Evolutionary conservation across 345 rosid species (phyloP).

Genomic region (Cardamine resedifolia): DNA sequence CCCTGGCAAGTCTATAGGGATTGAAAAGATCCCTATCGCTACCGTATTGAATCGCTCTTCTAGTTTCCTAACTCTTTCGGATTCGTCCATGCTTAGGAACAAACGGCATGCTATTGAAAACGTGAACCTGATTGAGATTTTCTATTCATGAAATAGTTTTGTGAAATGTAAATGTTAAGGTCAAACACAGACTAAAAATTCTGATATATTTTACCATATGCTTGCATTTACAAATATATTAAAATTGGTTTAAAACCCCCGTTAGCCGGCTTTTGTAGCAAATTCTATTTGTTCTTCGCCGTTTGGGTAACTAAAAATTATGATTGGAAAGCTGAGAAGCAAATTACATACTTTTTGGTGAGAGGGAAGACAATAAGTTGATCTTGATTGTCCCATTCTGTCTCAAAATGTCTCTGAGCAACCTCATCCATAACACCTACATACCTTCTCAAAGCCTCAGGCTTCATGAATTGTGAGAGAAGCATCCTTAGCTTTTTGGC

Average conservation of each 20-base stretch:
- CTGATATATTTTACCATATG: neutral
- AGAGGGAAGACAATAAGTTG: conserved; percentile 38
- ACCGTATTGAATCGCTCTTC: conserved; percentile 19
- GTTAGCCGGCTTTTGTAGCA: too few relatives aligned
- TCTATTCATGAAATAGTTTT: neutral
- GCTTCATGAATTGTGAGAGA: conserved; percentile 41
- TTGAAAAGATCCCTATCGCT: conserved; percentile 19
- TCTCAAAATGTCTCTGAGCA: conserved; percentile 34
- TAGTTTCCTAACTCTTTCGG: conserved; percentile 12
- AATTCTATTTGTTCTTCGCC: too few relatives aligned
- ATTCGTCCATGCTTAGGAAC: conserved; percentile 42
- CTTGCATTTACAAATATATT: neutral
- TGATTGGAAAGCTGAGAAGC: neutral
- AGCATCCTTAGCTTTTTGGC: conserved; percentile 39
- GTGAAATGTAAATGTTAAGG: neutral
- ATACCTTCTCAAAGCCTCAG: conserved; percentile 43
- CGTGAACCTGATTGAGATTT: conserved; percentile 24
- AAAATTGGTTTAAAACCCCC: neutral
- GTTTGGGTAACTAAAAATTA: neutral
- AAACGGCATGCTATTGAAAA: conserved; percentile 44
- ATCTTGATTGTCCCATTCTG: conserved; percentile 37
- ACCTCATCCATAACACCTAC: conserved; percentile 39
- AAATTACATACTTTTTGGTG: conserved; percentile 30
- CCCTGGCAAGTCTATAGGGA: conserved; percentile 40
- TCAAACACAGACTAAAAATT: neutral